Evolutionary conservation across 2,329 filamentous ascomycete genomes (phyloP), one percentile per base, ranked within the genome.

Genomic region (Paecilomyces sp.): DNA sequence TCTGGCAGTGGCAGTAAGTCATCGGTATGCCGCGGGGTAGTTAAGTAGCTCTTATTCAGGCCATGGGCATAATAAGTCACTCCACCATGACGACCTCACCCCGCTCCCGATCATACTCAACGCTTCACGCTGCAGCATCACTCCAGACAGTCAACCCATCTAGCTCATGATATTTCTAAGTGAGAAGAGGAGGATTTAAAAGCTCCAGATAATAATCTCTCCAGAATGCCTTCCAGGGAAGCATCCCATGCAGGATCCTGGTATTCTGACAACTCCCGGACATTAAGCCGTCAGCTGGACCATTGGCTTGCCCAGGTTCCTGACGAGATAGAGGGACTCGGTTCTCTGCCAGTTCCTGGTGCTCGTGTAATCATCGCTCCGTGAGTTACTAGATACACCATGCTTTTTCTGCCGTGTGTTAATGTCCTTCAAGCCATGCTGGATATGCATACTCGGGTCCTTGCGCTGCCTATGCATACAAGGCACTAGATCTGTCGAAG

Each of bases 401-500:
- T 59, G 57, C 66, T 68, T 74, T 67, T 72, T 69, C 69, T 57
- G n/a, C 9, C 24, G n/a, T 54, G 13, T 57, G 67, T 61, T 55
- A 59, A 61, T 63, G n/a, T 47, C 18, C 61, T 65, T 67, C 33
- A 66, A 97, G 93, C 62, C 94, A 99, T 74, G 94, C 94, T 61
- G 94, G 94, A 62, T 99, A 96, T 77, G 80, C 85, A 1, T 97
- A 93, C 80, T 99, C 94, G 3, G 94, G 94, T 7, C 85, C 88
- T 47, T 93, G 91, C 66, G 94, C 94, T 52, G 94, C 92, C 52
- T 97, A 91, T 87, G 94, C 94, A 8, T 99, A 97, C 78, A 94
- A 91, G 75, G 84, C 85, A 6, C 86, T 96, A 56, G 92, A 97
- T 73, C 82, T 97, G 59, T 88, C 86, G 61, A 85, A 85, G 62